Conservation (phyloP, 306 rosid species). For the Quercus cerris region DNA sequence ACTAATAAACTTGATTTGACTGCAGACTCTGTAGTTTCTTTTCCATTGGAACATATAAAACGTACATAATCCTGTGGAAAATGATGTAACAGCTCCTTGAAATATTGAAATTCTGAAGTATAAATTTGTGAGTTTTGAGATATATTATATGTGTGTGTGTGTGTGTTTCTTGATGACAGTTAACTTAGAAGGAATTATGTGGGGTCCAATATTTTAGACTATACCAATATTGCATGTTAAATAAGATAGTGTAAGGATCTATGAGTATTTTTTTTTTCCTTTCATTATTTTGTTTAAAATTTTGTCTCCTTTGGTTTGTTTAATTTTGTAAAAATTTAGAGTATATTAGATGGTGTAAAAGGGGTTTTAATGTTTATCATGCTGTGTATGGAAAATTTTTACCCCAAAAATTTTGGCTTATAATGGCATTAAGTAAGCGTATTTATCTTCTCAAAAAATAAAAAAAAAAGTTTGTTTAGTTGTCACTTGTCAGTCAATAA, state of each 20-base stretch:
- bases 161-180: background rate
- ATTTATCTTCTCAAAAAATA: too few species aligned
- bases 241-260: background rate
- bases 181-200: background rate
- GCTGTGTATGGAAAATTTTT: too few species aligned
- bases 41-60: background rate
- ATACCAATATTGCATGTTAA: background rate
- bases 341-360: background rate
- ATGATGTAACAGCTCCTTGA: background rate
- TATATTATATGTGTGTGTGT: too few species aligned
- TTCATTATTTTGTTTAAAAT: background rate
- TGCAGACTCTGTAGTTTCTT: background rate
- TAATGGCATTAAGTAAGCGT: too few species aligned
- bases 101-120: background rate
- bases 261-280: background rate
- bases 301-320: background rate
- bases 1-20: background rate
- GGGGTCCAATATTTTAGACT: background rate
- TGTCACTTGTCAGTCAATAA: too few species aligned
- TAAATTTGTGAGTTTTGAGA: background rate
- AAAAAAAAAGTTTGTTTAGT: too few species aligned
- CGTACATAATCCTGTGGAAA: background rate
- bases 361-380: background rate
- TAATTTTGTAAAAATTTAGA: background rate
- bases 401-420: too few species aligned